Percentiles rank a stretch among this genome's conserved stretches.
Evolutionary conservation across 164 flowering plant genomes (phyloP).

Genomic region (Berberis vulgaris): DNA sequence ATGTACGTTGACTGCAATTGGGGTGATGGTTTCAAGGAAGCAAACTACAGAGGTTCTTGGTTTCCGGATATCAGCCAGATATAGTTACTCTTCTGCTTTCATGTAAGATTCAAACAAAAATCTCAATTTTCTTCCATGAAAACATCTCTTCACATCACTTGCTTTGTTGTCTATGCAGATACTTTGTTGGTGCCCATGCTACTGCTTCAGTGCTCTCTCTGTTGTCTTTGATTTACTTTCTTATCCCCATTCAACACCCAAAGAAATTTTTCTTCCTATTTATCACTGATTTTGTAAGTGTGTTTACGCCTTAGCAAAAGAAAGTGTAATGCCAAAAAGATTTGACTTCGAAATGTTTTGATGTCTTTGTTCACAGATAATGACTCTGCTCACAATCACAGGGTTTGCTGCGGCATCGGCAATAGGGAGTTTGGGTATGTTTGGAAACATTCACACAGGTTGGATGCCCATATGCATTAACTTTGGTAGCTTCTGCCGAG

Average conservation of each 20-base stretch:
- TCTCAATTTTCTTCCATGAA: background rate
- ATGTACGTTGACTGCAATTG: conserved; percentile 21
- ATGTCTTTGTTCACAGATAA: conserved; percentile 25
- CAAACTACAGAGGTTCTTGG: conserved; percentile 22
- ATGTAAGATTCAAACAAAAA: conserved; percentile 19
- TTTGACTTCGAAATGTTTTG: background rate
- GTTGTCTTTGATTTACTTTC: conserved; percentile 27
- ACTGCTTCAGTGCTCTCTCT: conserved; percentile 25
- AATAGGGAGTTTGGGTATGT: conserved; percentile 32
- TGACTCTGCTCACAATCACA: conserved; percentile 31
- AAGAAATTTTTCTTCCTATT: conserved; percentile 27
- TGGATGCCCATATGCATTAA: conserved; percentile 44
- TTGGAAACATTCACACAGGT: conserved; percentile 35
- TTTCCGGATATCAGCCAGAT: conserved; percentile 24
- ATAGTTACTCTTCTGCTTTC: conserved; percentile 33
- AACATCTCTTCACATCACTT: background rate
- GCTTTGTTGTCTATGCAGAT: conserved; percentile 25
- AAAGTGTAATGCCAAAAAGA: background rate
- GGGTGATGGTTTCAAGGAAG: conserved; percentile 23
- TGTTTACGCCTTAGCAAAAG: background rate
- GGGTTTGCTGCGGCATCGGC: conserved; percentile 51
- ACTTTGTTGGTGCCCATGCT: conserved; percentile 27
- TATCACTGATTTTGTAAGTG: conserved; percentile 49
- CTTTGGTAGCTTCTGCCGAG: conserved; percentile 38
- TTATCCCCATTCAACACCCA: conserved; percentile 6